Conservation (phyloP, 1,284 basidiomycete species). For the Athelia sp. region DNA sequence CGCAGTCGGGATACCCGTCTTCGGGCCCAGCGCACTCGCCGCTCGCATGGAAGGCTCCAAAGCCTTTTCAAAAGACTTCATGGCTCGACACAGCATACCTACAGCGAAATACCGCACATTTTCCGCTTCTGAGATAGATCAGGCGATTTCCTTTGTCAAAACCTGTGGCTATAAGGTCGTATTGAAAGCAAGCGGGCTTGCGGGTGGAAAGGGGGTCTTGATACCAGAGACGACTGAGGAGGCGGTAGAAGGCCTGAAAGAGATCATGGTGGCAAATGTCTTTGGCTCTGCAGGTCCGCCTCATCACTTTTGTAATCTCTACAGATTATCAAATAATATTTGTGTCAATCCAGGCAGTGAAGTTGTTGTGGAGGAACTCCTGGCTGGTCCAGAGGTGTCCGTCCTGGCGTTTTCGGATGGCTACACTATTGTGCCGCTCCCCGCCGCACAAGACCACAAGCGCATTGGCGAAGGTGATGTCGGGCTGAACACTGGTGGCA, state of each 20-base stretch:
- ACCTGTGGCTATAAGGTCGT: constrained; percentile 79
- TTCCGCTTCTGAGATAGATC: constrained; percentile 63
- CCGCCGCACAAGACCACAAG: constrained; percentile 98
- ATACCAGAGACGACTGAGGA: constrained; percentile 84
- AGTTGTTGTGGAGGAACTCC: constrained; percentile 89
- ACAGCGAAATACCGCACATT: constrained; percentile 88
- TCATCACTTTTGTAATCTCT: constrained; percentile 13
- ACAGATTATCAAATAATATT: constrained; percentile 12
- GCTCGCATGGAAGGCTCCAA: constrained; percentile 98
- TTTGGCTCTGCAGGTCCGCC: constrained; percentile 83
- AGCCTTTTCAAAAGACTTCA: constrained; percentile 95
- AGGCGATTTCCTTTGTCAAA: constrained; percentile 74
- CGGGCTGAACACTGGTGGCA: constrained; percentile 94
- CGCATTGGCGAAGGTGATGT: constrained; percentile 95
- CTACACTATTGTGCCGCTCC: constrained; percentile 87
- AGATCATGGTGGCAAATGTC: constrained; percentile 83
- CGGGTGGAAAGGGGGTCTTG: constrained; percentile 94
- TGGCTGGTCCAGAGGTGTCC: constrained; percentile 89
- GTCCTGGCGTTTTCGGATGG: constrained; percentile 96
- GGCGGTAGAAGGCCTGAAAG: constrained; percentile 73
- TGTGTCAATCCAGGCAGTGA: constrained; percentile 56
- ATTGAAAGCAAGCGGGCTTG: constrained; percentile 93
- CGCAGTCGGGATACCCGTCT: constrained; percentile 94
- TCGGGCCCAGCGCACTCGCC: constrained; percentile 87
- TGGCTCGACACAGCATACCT: constrained; percentile 90